Percentiles rank a stretch among this genome's conserved stretches.
Conservation (phyloP, 2,329 filamentous ascomycete species). For the Paecilomyces dactylethromorphus region DNA sequence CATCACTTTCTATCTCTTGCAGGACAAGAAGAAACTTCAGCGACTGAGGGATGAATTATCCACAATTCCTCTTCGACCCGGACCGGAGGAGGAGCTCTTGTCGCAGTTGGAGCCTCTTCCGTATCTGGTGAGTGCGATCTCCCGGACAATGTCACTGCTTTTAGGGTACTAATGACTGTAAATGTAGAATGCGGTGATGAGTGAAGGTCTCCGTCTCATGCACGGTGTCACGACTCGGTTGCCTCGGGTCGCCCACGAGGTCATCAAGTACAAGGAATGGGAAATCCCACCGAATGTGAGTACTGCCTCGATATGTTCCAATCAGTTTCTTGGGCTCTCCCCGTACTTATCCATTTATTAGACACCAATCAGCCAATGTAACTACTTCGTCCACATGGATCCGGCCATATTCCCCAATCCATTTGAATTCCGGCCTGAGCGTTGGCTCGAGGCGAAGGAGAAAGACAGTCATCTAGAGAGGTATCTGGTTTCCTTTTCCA, state of each 20-base stretch:
- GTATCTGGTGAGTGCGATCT: constrained; percentile 22
- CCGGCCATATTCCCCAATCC: constrained; percentile 31
- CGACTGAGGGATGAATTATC: constrained; percentile 24
- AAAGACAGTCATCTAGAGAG: constrained; percentile 26
- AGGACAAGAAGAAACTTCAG: constrained; percentile 10
- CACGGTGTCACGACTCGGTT: constrained; percentile 24
- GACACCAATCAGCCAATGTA: constrained; percentile 33
- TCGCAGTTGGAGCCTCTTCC: constrained; percentile 33
- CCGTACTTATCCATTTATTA: constrained; percentile 1
- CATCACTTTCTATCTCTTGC: constrained; percentile 22
- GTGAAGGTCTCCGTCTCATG: constrained; percentile 26
- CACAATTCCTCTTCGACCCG: constrained; percentile 8
- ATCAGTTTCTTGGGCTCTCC: not conserved
- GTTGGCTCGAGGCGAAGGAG: constrained; percentile 28
- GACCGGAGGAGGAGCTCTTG: constrained; percentile 15
- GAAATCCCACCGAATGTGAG: constrained; percentile 26
- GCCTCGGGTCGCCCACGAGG: constrained; percentile 21
- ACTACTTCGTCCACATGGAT: constrained; percentile 28
- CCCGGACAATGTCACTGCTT: not conserved
- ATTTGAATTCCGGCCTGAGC: constrained; percentile 27
- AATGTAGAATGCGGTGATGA: constrained; percentile 20
- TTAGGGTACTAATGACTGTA: not conserved
- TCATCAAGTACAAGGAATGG: constrained; percentile 25
- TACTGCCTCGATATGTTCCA: not conserved
- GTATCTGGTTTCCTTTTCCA: constrained; percentile 33